Conservation (phyloP, 106 monocot species). For the Xerophyta viscosa region DNA sequence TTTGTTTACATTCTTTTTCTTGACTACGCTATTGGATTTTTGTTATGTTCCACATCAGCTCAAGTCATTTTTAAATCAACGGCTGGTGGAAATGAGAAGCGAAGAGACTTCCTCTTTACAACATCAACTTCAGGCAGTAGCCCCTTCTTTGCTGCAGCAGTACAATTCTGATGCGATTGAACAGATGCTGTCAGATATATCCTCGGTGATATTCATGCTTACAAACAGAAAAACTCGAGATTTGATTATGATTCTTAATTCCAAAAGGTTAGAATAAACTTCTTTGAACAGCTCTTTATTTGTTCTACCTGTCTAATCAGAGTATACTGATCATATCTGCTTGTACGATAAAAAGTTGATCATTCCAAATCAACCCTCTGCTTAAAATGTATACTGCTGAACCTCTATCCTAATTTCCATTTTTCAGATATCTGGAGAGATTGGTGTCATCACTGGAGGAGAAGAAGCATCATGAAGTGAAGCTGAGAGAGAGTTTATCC, state of each 20-base stretch:
- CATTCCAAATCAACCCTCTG: too few relatives aligned
- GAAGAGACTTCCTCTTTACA: conserved; percentile 86
- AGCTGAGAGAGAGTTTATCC: conserved; percentile 66
- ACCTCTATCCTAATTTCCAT: neutral
- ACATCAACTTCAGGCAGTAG: conserved; percentile 94
- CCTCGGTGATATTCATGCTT: conserved; percentile 63
- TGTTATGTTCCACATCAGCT: too few relatives aligned
- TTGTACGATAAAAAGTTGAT: too few relatives aligned
- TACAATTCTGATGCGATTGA: conserved; percentile 59
- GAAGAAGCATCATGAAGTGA: conserved; percentile 87
- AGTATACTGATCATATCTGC: too few relatives aligned
- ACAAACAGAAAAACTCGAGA: conserved; percentile 85
- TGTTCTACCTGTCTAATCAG: too few relatives aligned
- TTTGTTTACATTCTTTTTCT: too few relatives aligned
- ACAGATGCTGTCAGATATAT: conserved; percentile 51
- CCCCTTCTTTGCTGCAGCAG: conserved; percentile 83
- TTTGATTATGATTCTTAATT: conserved; percentile 97
- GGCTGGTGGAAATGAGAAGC: conserved; percentile 71
- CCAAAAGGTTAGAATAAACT: conserved; percentile 68
- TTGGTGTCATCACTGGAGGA: conserved; percentile 73
- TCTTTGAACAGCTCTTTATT: too few relatives aligned
- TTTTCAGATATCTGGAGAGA: conserved; percentile 79
- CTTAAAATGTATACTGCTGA: too few relatives aligned
- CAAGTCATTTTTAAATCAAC: conserved; percentile 83
- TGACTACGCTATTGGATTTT: too few relatives aligned